Base-by-base conservation (phyloP, 306 rosid genomes). In the Trifolium pratense region DNA sequence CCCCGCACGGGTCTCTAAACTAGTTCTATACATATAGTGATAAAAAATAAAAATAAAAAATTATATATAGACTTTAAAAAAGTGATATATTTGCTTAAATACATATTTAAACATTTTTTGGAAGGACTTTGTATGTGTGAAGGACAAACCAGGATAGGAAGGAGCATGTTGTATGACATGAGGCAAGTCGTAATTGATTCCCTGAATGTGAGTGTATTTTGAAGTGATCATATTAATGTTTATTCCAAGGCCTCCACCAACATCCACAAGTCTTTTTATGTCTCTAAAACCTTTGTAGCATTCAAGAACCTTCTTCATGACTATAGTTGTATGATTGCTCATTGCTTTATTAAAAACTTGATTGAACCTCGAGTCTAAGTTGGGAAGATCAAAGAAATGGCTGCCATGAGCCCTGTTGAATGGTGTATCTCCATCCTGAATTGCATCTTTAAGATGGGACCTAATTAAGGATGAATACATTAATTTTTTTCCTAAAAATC, bases 91-190 rank as follows among this genome's bases (percentile, higher is more conserved):
- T 37, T 37, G 12, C 43, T 25, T 25, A 31, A 31, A 31, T 0
- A 31, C 34, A 5, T 31, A 31, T 31, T 31, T 31, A 31, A 31
- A 25, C 25, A n/a, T n/a, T n/a, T n/a, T n/a, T n/a, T n/a, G n/a
- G n/a, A n/a, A n/a, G n/a, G n/a, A n/a, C n/a, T n/a, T 11, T 42
- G 5, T 49, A 0, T 46, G 18, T 46, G 3, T 5, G 52, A 15
- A 46, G 46, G 15, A 5, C 31, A 13, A 12, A 57, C 63, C 37
- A 5, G 63, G 63, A 25, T 25, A 57, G 37, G 11, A 25, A 13
- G 37, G 63, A 14, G 63, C 63, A 13, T 57, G 18, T 57, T 57
- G 9, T 57, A 57, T 25, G 63, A 57, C 63, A 25, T 57, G 63
- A 25, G 63, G 37, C 10, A 57, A 13, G 10, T 55, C 61, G 2